Evolutionary conservation across 2,329 filamentous ascomycete species (phyloP), one percentile per base, ranked within the genome.

Genomic region (Penicillium paneum): DNA sequence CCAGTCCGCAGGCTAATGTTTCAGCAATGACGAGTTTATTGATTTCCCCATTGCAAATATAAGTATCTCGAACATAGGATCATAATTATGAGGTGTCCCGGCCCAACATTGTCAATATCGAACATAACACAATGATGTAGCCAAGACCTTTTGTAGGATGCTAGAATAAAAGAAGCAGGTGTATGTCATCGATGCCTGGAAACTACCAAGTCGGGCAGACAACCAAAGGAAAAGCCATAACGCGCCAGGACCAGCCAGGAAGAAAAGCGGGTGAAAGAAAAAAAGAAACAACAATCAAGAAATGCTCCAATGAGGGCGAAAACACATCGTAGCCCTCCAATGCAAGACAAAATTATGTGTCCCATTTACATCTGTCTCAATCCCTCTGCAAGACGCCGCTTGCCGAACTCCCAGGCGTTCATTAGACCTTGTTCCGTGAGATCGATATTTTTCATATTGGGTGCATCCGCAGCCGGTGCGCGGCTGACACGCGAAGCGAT

Each of bases 401-500:
- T 95, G 72, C 92, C 93, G 73, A 97, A 88, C 73, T 96, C 90
- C 75, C 92, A 94, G 63, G 93, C 81, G 77, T 96, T 97, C 76
- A 96, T 86, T 73, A 97, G 85, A 47, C 93, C 93, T 76, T 97
- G 91, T 76, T 97, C 93, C 67, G 91, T 95, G 52, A 97, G 85
- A 73, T 97, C 93, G 74, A 97, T 93, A 71, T 89, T 90, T 80
- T 94, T 91, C 74, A 97, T 84, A 70, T 91, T 91, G 8, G 83
- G 81, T 65, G 91, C 87, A 77, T 99, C 94, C 68, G 96, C 89
- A 39, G 88, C 86, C 10, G 94, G 94, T 38, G 94, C 92, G 74
- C 88, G 88, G 81, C 90, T 96, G 67, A 97, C 94, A 64, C 94
- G 82, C 71, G 91, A 91, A 45, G 93, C 88, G 63, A 99, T 90